Evolutionary conservation across 1,284 basidiomycete genomes (phyloP).

Genomic region (Cutaneotrichosporon cyanovorans): DNA sequence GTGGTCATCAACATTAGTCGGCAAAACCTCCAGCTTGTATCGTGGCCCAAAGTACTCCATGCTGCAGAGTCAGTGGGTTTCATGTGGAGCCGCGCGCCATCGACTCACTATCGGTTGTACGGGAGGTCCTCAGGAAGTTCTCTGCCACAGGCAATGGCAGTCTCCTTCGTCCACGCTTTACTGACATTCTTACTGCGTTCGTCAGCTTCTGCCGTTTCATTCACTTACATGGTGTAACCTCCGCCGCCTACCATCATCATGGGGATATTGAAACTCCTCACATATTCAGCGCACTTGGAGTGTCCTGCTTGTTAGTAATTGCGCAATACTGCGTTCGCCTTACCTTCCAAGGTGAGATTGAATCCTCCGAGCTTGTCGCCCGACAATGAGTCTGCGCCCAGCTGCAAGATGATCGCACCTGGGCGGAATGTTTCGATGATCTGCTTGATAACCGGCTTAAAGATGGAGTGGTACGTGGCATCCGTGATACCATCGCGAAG

Average conservation of each 20-base stretch:
- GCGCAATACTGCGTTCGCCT: constrained; percentile 7
- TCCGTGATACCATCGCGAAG: constrained; percentile 91
- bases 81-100: not conserved
- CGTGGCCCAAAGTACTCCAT: constrained; percentile 97
- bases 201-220: constrained; percentile 41
- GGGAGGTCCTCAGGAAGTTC: constrained; percentile 80
- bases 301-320: constrained; percentile 50
- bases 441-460: constrained; percentile 77
- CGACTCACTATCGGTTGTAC: constrained; percentile 71
- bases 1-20: constrained; percentile 90
- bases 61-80: constrained; percentile 21
- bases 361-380: constrained; percentile 96
- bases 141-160: constrained; percentile 81
- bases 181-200: constrained; percentile 70
- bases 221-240: constrained; percentile 65
- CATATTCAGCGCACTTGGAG: constrained; percentile 79
- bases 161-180: constrained; percentile 93
- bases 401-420: constrained; percentile 84
- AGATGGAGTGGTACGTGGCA: constrained; percentile 63
- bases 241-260: constrained; percentile 90
- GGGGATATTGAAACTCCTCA: constrained; percentile 77
- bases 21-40: constrained; percentile 83
- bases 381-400: constrained; percentile 89
- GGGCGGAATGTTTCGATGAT: constrained; percentile 88
- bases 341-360: constrained; percentile 87